Base-by-base conservation (phyloP, 1,284 basidiomycete species). In the Ceratobasidium sp. region DNA sequence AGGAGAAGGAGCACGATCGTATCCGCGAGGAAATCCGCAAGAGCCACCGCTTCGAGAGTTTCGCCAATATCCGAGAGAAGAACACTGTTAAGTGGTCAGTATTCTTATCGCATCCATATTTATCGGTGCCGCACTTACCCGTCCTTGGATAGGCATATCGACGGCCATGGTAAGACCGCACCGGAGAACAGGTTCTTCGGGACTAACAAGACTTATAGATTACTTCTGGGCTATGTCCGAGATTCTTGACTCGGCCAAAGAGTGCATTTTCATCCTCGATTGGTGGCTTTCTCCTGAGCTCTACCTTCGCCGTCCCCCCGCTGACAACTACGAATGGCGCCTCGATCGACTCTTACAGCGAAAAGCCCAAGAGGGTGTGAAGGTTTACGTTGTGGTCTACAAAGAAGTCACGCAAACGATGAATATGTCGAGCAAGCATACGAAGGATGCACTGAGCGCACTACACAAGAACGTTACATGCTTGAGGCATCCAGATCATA, bases 211-310 rank as follows among this genome's bases (percentile, higher is more conserved):
- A 54, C 27, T 19, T 41, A 41, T 48, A 79, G 86, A 98, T 84
- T 98, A 97, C 82, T 94, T 98, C 87, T 97, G 93, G 88, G 96
- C 96, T 0, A 82, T 97, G 41, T 95, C 94, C 1, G 95, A 96
- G 83, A 86, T 97, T 81, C 86, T 98, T 27, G 95, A 97, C 65
- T 88, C 84, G 56, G 91, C 92, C 1, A 85, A 85, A 76, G 90
- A 93, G 80, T 89, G 84, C 53, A 96, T 96, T 79, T 96, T 95
- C 83, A 86, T 85, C 64, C 79, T 84, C 87, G 95, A 96, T 79
- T 97, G 95, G 93, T 94, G 92, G 96, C 88, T 98, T 74, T 93
- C 93, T 0, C 96, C 96, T 0, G 96, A 98, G 81, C 84, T 98
- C 4, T 96, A 95, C 82, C 90, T 98, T 29, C 91, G 96, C 62